These are phyloP conservation scores for Nannizzia gypsea DNA, from an alignment of 2,329 filamentous ascomycete genomes.

Conservation along the genomic window DNA sequence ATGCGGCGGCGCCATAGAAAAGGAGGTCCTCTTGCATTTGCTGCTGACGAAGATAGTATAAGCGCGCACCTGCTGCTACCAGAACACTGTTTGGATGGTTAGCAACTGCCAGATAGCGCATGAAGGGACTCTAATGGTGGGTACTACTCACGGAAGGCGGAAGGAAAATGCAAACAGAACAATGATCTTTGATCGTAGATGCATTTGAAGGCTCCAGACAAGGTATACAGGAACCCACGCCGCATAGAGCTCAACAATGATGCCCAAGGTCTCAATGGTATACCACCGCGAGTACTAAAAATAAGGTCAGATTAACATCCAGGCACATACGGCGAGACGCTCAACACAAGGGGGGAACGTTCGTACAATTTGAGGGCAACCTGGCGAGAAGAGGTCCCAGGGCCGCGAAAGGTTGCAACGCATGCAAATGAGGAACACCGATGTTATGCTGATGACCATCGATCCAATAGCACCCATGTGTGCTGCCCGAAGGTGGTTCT, in stretches of 20 bases:
- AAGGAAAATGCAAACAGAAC: conserved; percentile 15
- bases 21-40: conserved; percentile 7
- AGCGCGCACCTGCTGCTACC: conserved; percentile 6
- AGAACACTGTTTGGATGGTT: conserved; percentile 9
- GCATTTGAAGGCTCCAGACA: conserved; percentile 13
- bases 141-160: conserved; percentile 15
- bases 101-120: background rate
- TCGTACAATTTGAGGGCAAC: conserved; percentile 11
- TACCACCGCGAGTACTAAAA: conserved; percentile 13
- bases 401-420: conserved; percentile 12
- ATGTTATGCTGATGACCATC: conserved; percentile 6
- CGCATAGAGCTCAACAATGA: conserved; percentile 11
- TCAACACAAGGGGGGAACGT: background rate
- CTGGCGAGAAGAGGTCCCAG: conserved; percentile 10
- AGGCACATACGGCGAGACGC: background rate
- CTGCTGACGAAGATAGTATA: conserved; percentile 12
- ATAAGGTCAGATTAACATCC: background rate
- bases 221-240: conserved; percentile 13
- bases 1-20: conserved; percentile 12
- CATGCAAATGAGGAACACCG: conserved; percentile 11
- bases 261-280: conserved; percentile 12
- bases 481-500: conserved; percentile 9
- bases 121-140: background rate
- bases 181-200: conserved; percentile 11
- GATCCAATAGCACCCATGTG: conserved; percentile 7